phyloP scores from a whole-genome alignment of 208 protist genomes.

The Trypanosoma avium region DNA sequence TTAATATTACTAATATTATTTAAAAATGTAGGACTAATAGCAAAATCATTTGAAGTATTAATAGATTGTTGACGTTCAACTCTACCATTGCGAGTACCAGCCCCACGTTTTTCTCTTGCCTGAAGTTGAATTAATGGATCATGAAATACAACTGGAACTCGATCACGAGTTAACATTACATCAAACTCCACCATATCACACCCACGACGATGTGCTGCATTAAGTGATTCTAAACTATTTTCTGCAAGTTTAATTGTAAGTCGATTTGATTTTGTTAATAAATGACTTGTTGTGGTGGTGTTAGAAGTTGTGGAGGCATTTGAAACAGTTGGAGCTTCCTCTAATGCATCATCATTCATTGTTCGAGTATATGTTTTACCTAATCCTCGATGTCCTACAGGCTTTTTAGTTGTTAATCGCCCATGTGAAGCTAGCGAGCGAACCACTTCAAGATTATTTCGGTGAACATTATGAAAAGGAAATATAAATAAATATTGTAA shows the following conservation, averaged over 20 bases:
- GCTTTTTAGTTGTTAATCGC: constrained; percentile 54
- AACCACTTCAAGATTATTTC: constrained; percentile 50
- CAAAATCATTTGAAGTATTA: not conserved
- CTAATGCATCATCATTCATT: not conserved
- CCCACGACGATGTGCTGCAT: constrained; percentile 65
- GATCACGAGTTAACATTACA: constrained; percentile 80
- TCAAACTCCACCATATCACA: constrained; percentile 85
- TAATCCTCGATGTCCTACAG: constrained; percentile 76
- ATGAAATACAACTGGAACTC: constrained; percentile 77
- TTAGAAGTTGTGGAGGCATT: not conserved
- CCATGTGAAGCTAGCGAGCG: constrained; percentile 56
- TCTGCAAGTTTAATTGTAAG: constrained; percentile 61
- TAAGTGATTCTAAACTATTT: constrained; percentile 74
- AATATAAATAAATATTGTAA: constrained; percentile 70
- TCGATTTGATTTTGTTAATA: constrained; percentile 3
- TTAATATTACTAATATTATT: not conserved
- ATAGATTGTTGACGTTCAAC: not conserved
- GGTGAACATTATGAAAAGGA: constrained; percentile 29
- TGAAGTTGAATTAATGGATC: constrained; percentile 73
- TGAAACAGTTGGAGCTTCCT: not conserved
- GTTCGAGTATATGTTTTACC: constrained; percentile 76
- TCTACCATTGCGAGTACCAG: constrained; percentile 19
- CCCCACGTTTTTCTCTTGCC: constrained; percentile 37
- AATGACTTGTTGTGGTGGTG: not conserved
- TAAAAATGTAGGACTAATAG: not conserved